Evolutionary conservation across 306 rosid genomes (phyloP).

Genomic region (Vigna hirtella): DNA sequence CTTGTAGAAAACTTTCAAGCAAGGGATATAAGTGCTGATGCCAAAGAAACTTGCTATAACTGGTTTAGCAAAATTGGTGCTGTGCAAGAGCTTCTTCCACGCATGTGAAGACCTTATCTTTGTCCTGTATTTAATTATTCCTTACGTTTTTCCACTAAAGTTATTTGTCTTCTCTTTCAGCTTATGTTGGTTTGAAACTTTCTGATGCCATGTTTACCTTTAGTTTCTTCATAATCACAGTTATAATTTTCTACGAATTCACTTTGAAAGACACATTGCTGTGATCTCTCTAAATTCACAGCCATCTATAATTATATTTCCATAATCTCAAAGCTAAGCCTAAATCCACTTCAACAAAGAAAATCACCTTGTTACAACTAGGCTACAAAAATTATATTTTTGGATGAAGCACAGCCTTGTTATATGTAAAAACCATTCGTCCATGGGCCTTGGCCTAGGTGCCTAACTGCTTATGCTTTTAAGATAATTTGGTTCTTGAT

Average conservation of each 20-base stretch:
- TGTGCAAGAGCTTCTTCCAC: slow-evolving; percentile 96
- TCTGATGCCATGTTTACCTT: slow-evolving; percentile 28
- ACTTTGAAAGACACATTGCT: slow-evolving; percentile 17
- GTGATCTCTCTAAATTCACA: slow-evolving; percentile 18
- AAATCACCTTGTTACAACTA: slow-evolving; percentile 17
- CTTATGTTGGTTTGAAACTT: slow-evolving; percentile 40
- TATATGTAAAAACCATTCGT: slow-evolving; percentile 7
- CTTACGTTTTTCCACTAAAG: not conserved
- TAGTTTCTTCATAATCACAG: slow-evolving; percentile 34
- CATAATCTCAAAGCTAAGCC: slow-evolving; percentile 33
- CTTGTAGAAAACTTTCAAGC: slow-evolving; percentile 70
- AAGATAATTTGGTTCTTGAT: slow-evolving; percentile 27
- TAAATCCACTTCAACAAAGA: slow-evolving; percentile 20
- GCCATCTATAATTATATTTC: slow-evolving; percentile 11
- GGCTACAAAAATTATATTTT: slow-evolving; percentile 20
- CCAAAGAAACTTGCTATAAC: slow-evolving; percentile 95
- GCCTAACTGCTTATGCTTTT: slow-evolving; percentile 24
- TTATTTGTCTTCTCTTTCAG: slow-evolving; percentile 25
- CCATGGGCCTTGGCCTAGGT: not conserved
- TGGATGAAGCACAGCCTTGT: not conserved
- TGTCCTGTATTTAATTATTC: slow-evolving; percentile 26
- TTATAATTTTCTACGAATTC: slow-evolving; percentile 26
- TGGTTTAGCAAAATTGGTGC: slow-evolving; percentile 98
- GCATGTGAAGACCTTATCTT: slow-evolving; percentile 70
- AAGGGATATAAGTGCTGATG: slow-evolving; percentile 68